Base-by-base conservation (phyloP, 176 grass and related monocot species). In the Eragrostis curvula region DNA sequence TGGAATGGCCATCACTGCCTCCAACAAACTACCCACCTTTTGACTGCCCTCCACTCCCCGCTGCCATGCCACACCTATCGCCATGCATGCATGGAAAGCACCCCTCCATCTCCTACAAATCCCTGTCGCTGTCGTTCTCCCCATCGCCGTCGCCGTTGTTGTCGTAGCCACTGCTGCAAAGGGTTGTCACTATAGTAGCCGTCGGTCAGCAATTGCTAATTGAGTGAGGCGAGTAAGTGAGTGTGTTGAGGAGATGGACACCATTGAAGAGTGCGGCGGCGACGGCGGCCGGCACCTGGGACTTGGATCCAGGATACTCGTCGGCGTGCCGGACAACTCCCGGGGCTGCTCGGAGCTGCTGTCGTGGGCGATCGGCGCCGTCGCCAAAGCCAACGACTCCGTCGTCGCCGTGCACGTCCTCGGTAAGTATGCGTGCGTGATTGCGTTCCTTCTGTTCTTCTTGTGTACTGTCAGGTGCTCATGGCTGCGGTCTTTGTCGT, bases 371-470 rank as follows among this genome's bases (percentile, higher is more conserved):
- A 87, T 99, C 69, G 70, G 79, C 75, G 72, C 87, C 74, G 83
- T 88, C 57, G 90, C 89, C 13, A 88, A 50, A 58, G 82, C 96
- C 62, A 90, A 75, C n/a, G 96, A 99, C 43, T 91, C 90, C 27
- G 64, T 99, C 40, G 66, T 96, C n/a, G 96, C 96, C n/a, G 68
- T 96, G 14, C 84, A 96, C 88, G 85, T 96, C 68, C 82, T 99
- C 21, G 90, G 96, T 98, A 81, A 76, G 39, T 21, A 0, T 13
- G 16, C 11, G 1, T 12, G 32, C n/a, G 4, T 36, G 32, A 36
- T 36, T 2, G 32, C 4, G 75, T 10, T n/a, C 28, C 45, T 51
- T 21, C 12, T 66, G 36, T 23, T 18, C 16, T 32, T 12, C 9
- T 23, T 71, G 20, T 55, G 12, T 25, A 5, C 17, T 36, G 39